Evolutionary conservation across 768 basidiomycete species (phyloP).

Genomic region (Boletus sp.): DNA sequence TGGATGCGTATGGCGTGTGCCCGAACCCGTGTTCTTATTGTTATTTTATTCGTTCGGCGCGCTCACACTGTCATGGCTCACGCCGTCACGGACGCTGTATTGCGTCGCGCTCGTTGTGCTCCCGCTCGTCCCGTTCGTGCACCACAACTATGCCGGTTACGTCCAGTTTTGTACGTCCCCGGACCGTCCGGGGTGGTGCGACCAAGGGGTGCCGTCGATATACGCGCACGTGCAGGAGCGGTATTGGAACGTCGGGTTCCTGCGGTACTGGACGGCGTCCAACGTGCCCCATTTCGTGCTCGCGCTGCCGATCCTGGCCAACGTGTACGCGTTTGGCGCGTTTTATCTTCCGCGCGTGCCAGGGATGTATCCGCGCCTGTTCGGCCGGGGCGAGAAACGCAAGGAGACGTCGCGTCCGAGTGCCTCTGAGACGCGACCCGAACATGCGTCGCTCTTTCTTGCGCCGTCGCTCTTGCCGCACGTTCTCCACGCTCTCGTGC

Average conservation of each 20-base stretch:
- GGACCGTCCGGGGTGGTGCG: slow-evolving; percentile 61
- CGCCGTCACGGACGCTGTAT: slow-evolving; percentile 32
- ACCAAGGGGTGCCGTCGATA: slow-evolving; percentile 54
- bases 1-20: too few relatives aligned
- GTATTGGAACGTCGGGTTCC: slow-evolving; percentile 87
- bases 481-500: slow-evolving; percentile 66
- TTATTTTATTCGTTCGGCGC: background rate
- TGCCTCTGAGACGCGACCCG: too few relatives aligned
- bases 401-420: too few relatives aligned
- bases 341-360: slow-evolving; percentile 22
- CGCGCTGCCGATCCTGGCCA: slow-evolving; percentile 63
- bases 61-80: slow-evolving; percentile 29
- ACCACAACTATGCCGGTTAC: slow-evolving; percentile 72
- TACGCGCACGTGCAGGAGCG: slow-evolving; percentile 77
- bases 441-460: slow-evolving; percentile 27
- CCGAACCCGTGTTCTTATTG: background rate
- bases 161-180: slow-evolving; percentile 55
- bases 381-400: too few relatives aligned
- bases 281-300: slow-evolving; percentile 91
- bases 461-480: slow-evolving; percentile 57
- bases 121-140: slow-evolving; percentile 62
- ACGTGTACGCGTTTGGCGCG: slow-evolving; percentile 38
- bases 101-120: slow-evolving; percentile 44
- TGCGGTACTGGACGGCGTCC: slow-evolving; percentile 79
- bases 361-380: slow-evolving; percentile 1